Evolutionary conservation across 495 filamentous ascomycete species (phyloP).

Genomic region (Xylaria longipes): DNA sequence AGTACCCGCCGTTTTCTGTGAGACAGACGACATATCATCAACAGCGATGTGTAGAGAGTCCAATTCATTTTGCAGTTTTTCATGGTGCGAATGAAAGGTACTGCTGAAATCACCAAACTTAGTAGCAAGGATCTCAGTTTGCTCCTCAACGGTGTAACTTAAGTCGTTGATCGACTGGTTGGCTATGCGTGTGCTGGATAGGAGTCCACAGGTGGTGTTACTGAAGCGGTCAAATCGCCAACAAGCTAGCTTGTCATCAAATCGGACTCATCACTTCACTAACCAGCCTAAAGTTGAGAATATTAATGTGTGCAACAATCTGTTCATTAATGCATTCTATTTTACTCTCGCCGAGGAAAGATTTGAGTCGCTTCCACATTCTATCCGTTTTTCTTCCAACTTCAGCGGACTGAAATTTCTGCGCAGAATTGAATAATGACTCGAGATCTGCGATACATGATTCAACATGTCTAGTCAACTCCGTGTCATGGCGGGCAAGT

Average conservation of each 20-base stretch:
- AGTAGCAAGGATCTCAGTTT: not conserved
- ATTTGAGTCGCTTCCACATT: not conserved
- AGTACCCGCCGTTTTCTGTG: not conserved
- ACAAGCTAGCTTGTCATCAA: not conserved
- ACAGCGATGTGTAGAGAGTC: not conserved
- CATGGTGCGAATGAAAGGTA: not conserved
- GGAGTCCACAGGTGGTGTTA: not conserved
- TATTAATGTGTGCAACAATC: not conserved
- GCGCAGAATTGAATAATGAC: not conserved
- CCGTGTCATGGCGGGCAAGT: not conserved
- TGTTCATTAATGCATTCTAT: not conserved
- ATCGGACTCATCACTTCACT: not conserved
- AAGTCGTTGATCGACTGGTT: not conserved
- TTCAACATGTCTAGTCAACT: not conserved
- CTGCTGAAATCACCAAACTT: not conserved
- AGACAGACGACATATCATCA: not conserved
- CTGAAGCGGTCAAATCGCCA: not conserved
- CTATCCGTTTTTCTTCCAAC: not conserved
- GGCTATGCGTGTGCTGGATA: not conserved
- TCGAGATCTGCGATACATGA: not conserved
- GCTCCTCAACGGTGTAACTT: not conserved
- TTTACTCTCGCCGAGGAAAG: not conserved
- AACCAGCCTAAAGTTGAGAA: not conserved
- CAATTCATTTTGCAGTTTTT: not conserved
- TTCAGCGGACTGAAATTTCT: not conserved